phyloP scores from a whole-genome alignment of 1,284 basidiomycete genomes.

The Termitomyces sp. region DNA sequence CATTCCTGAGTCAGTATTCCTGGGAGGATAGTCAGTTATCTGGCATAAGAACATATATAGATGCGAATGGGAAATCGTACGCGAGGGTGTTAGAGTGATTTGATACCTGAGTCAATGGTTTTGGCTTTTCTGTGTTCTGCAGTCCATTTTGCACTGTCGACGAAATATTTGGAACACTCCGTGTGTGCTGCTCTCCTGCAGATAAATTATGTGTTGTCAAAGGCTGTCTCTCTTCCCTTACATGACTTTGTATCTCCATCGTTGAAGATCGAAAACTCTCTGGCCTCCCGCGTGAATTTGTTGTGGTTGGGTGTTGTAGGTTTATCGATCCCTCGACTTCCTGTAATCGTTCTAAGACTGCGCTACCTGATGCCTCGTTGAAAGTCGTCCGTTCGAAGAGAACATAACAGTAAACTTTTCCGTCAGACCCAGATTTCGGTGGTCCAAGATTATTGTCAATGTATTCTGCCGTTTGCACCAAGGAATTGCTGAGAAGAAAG shows the following conservation, averaged over 20 bases:
- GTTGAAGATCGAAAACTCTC: background rate
- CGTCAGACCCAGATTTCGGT: background rate
- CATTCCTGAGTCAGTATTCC: background rate
- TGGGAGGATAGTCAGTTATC: background rate
- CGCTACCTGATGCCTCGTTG: background rate
- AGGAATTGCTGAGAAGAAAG: background rate
- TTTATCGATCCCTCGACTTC: background rate
- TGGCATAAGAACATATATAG: background rate
- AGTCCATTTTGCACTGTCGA: background rate
- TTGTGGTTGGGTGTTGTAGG: background rate
- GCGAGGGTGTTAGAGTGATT: background rate
- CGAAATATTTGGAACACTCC: background rate
- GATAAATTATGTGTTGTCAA: background rate
- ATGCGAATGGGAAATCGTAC: background rate
- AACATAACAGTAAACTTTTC: background rate
- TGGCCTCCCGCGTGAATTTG: background rate
- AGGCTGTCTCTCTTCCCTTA: background rate
- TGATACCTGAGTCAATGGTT: background rate
- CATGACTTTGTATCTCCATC: background rate
- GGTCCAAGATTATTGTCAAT: background rate
- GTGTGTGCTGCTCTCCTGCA: too few species aligned
- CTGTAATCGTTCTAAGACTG: background rate
- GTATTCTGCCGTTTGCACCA: background rate
- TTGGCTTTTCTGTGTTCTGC: background rate
- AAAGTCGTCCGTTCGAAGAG: background rate